Base-by-base conservation (phyloP, 192 early-diverging fungal genomes). In the Paraglomus occultum region DNA sequence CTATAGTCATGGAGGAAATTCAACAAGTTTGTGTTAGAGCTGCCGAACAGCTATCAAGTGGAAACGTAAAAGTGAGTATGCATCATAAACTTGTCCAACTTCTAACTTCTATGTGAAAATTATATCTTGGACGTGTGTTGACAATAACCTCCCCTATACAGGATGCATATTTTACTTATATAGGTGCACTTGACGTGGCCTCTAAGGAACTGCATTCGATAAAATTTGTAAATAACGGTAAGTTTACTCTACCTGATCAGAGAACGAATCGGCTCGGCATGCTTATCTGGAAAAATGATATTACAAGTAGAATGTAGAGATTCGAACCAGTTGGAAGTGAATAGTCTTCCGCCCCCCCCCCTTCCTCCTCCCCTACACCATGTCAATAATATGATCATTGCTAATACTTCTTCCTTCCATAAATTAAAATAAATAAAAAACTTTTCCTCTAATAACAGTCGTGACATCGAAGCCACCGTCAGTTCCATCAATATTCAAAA, bases 171-270 rank as follows among this genome's bases (percentile, higher is more conserved):
- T 73, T 78, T 46, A 72, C 63, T 42, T 82, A 80, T 61, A 54
- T 84, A 47, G 73, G 64, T 58, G 66, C 77, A 18, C 77, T 78
- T 23, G 80, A 84, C 54, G 57, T 71, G 9, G 73, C 82, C 8
- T 51, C 82, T 5, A 66, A 77, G 44, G 73, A 83, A 40, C 71
- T 87, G 11, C 66, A 78, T 42, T 80, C 77, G 57, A 79, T 83
- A 59, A 84, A 83, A 70, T 87, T 87, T 64, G 76, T 87, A 61
- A 80, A 80, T 77, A 77, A 84, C 68, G 77, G 85, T 87, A 74
- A 75, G 78, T 76, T 44, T 18, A 59, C 45, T 40, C 51, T 3
- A 14, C 63, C 48, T 58, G 8, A 60, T 65, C 17, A 6, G 40
- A 15, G 15, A 46, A 40, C 38, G 15, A 51, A 39, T 48, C 59